A percentile compares a stretch with the other conserved stretches of the same genome.
phyloP scores from a whole-genome alignment of 176 grass and related monocot species.

The Chrysopogon serrulatus region DNA sequence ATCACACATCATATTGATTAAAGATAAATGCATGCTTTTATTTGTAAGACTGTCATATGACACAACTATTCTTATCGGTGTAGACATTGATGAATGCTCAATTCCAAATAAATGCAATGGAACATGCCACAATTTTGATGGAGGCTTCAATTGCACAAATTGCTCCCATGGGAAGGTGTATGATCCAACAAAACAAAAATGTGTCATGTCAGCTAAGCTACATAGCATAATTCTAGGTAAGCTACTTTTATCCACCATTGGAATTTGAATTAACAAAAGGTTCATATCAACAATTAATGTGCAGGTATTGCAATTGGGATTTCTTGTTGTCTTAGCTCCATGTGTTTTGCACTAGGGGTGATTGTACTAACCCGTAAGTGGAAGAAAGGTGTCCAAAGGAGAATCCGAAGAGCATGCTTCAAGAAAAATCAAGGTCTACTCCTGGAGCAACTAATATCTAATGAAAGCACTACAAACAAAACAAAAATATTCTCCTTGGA shows the following conservation, averaged over 20 bases:
- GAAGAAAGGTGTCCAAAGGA: neutral
- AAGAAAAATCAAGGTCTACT: neutral
- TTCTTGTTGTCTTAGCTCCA: neutral
- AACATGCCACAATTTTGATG: neutral
- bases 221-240: neutral
- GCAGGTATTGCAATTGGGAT: neutral
- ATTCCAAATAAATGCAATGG: neutral
- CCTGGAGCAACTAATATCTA: no score
- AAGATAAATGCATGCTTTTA: neutral
- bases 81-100: conserved; percentile 25
- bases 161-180: neutral
- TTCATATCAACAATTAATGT: neutral
- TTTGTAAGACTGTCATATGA: neutral
- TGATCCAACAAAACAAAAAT: neutral
- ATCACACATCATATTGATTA: neutral
- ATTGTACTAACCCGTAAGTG: neutral
- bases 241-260: neutral
- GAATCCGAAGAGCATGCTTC: neutral
- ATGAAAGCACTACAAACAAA: no score
- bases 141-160: neutral
- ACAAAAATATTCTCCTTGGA: no score
- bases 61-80: neutral
- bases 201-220: neutral
- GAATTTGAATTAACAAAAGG: neutral
- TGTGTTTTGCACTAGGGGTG: neutral